A percentile compares a stretch with the other conserved stretches of the same genome.
phyloP scores from a whole-genome alignment of 768 basidiomycete species.

The Rubroboletus pulcherrimus region DNA sequence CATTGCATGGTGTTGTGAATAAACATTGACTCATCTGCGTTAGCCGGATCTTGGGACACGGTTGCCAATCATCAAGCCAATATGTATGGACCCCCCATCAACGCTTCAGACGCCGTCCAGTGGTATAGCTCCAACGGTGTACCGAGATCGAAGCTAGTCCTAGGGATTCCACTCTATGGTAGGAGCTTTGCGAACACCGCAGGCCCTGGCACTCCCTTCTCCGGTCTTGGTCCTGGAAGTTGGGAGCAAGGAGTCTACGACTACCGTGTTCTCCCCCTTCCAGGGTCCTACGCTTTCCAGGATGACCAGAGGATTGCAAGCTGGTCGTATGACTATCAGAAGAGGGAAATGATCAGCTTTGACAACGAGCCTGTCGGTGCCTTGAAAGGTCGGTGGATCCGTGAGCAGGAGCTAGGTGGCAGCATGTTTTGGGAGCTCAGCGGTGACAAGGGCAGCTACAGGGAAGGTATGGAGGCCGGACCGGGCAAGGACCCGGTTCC shows the following conservation, averaged over 20 bases:
- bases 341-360: slow-evolving; percentile 78
- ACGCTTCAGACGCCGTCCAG: slow-evolving; percentile 57
- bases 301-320: slow-evolving; percentile 72
- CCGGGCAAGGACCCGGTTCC: slow-evolving; percentile 71
- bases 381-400: slow-evolving; percentile 81
- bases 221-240: slow-evolving; percentile 78
- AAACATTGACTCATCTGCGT: slow-evolving; percentile 5
- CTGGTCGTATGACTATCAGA: slow-evolving; percentile 76
- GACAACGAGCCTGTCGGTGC: slow-evolving; percentile 66
- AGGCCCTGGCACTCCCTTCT: slow-evolving; percentile 77
- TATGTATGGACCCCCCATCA: slow-evolving; percentile 64
- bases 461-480: slow-evolving; percentile 73
- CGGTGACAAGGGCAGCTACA: slow-evolving; percentile 70
- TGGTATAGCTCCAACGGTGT: slow-evolving; percentile 76
- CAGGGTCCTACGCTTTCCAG: slow-evolving; percentile 59
- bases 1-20: slow-evolving; percentile 18
- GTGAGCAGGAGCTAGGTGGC: slow-evolving; percentile 72
- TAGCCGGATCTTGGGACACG: slow-evolving; percentile 75
- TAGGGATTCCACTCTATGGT: slow-evolving; percentile 93
- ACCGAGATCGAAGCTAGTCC: slow-evolving; percentile 70
- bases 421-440: slow-evolving; percentile 95
- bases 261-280: slow-evolving; percentile 83
- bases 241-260: slow-evolving; percentile 95
- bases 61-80: slow-evolving; percentile 84
- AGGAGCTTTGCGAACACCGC: slow-evolving; percentile 83